These are phyloP conservation scores for grape (Vitis vinifera) DNA, from an alignment of 164 flowering plant genomes.

Conservation along the genomic window DNA sequence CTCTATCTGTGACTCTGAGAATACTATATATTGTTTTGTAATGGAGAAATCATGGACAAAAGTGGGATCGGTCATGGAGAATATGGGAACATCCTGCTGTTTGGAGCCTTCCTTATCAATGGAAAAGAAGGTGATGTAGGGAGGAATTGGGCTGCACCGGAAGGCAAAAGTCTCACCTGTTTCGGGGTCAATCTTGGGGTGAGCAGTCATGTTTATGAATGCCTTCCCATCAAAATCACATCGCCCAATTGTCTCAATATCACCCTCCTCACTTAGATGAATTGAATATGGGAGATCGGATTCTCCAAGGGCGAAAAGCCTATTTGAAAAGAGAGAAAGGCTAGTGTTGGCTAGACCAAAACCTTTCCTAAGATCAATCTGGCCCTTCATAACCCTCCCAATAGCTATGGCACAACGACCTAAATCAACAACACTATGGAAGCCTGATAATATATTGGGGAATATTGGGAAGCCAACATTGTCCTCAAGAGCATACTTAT, in stretches of 20 bases:
- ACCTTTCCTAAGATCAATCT: conserved; percentile 5
- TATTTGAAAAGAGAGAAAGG: conserved; percentile 9
- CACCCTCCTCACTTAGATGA: background rate
- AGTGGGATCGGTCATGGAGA: background rate
- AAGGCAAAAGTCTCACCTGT: conserved; percentile 23
- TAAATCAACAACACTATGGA: background rate
- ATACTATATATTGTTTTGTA: conserved; percentile 4
- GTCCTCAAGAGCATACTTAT: conserved; percentile 5
- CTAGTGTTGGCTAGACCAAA: conserved; percentile 20
- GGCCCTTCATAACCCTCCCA: conserved; percentile 4
- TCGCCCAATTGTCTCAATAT: conserved; percentile 5
- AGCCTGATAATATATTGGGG: conserved; percentile 12
- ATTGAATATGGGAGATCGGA: conserved; percentile 17
- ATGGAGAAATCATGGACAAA: conserved; percentile 14
- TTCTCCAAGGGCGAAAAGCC: conserved; percentile 17
- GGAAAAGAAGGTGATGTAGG: conserved; percentile 14
- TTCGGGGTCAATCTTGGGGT: conserved; percentile 21
- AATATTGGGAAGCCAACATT: conserved; percentile 1
- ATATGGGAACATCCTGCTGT: conserved; percentile 14
- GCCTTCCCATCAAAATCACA: background rate
- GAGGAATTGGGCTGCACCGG: background rate
- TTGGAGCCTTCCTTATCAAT: conserved; percentile 8
- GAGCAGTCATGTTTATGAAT: conserved; percentile 17
- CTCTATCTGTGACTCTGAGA: background rate
- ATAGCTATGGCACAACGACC: background rate